These are phyloP conservation scores for Veloboletus limbatus DNA, from an alignment of 1,284 basidiomycete genomes.

Conservation along the genomic window DNA sequence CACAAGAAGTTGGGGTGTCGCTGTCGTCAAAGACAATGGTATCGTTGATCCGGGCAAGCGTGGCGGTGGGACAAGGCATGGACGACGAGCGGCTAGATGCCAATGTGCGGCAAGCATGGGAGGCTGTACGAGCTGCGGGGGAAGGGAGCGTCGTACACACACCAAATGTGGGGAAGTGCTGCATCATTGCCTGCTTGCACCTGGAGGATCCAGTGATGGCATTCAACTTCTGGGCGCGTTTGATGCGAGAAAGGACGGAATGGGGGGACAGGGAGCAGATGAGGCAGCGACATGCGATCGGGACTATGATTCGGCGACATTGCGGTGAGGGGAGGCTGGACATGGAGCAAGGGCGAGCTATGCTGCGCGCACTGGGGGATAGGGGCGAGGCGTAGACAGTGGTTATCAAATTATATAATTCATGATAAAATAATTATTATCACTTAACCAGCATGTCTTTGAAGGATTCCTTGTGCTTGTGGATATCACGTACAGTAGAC, in stretches of 20 bases:
- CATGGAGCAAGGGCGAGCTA: constrained; percentile 25
- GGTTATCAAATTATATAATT: constrained; percentile 11
- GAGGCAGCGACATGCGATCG: constrained; percentile 42
- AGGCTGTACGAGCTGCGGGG: constrained; percentile 41
- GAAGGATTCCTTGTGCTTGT: too few species aligned
- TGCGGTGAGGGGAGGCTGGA: constrained; percentile 32
- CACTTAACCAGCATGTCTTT: too few species aligned
- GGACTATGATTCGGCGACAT: constrained; percentile 33
- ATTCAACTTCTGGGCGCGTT: constrained; percentile 55
- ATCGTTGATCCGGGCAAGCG: constrained; percentile 45
- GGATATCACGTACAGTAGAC: too few species aligned
- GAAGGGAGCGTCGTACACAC: constrained; percentile 39
- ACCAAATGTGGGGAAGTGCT: constrained; percentile 47
- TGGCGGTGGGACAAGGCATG: constrained; percentile 29
- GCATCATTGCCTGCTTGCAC: constrained; percentile 49
- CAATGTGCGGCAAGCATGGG: constrained; percentile 43
- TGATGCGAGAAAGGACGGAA: constrained; percentile 46
- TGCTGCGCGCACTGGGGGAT: constrained; percentile 37
- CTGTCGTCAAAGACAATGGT: constrained; percentile 49
- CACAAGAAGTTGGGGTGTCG: constrained; percentile 35
- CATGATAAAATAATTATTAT: too few species aligned
- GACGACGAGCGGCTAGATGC: constrained; percentile 26
- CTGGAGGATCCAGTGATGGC: constrained; percentile 49
- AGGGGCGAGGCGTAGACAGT: constrained; percentile 10
- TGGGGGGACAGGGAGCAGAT: constrained; percentile 49